These are phyloP conservation scores for Daldinia concentrica DNA, from an alignment of 495 filamentous ascomycete genomes.

Conservation along the genomic window DNA sequence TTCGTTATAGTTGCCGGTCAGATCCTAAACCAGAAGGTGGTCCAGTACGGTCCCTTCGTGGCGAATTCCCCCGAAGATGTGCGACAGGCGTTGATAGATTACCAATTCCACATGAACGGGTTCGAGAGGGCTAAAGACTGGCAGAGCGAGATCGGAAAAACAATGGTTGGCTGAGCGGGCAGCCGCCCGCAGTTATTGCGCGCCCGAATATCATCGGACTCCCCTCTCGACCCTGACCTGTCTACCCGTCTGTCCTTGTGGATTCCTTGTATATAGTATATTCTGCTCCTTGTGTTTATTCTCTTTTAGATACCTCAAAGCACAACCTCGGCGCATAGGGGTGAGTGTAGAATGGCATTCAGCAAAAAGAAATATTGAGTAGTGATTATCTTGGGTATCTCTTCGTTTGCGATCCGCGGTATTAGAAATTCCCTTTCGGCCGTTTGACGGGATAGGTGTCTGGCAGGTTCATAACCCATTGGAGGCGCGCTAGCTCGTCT, in stretches of 20 bases:
- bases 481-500: slow-evolving; percentile 28
- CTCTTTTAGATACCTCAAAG: slow-evolving; percentile 29
- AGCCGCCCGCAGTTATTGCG: background rate
- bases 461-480: slow-evolving; percentile 32
- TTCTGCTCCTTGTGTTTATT: slow-evolving; percentile 2
- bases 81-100: slow-evolving; percentile 90
- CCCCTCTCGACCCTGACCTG: background rate
- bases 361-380: slow-evolving; percentile 21
- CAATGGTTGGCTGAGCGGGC: slow-evolving; percentile 49
- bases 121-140: slow-evolving; percentile 88
- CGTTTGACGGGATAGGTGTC: slow-evolving; percentile 33
- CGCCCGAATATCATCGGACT: background rate
- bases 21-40: slow-evolving; percentile 88
- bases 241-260: background rate
- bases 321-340: slow-evolving; percentile 17
- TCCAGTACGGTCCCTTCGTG: slow-evolving; percentile 97
- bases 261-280: slow-evolving; percentile 32
- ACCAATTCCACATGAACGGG: slow-evolving; percentile 82
- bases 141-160: slow-evolving; percentile 94
- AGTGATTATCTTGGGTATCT: slow-evolving; percentile 6
- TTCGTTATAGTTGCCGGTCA: slow-evolving; percentile 87
- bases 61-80: slow-evolving; percentile 84
- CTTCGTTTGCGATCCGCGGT: background rate
- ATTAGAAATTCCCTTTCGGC: slow-evolving; percentile 28
- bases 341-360: slow-evolving; percentile 11